Conservation (phyloP, 2,329 filamentous ascomycete genomes). For the Fusarium chuoi region DNA sequence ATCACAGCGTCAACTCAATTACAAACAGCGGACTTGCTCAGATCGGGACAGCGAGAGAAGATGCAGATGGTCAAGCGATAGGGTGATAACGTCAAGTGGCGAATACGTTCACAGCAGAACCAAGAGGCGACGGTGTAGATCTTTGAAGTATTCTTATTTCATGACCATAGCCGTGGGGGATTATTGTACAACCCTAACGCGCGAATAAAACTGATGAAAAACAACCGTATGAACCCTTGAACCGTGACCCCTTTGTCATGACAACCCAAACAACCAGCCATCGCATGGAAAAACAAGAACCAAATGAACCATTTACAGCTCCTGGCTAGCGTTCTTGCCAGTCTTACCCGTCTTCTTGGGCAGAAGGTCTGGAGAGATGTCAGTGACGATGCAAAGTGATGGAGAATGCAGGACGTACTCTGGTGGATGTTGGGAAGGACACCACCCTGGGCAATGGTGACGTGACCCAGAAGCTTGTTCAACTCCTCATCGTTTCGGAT, state of each 20-base stretch:
- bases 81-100: too few species aligned
- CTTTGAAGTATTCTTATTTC: conserved; percentile 68
- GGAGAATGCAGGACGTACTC: conserved; percentile 69
- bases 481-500: conserved; percentile 99
- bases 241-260: conserved; percentile 86
- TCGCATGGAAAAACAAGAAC: conserved; percentile 64
- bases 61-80: too few species aligned
- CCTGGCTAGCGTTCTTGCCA: conserved; percentile 92
- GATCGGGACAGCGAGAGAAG: too few species aligned
- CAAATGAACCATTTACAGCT: conserved; percentile 75
- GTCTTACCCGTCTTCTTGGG: conserved; percentile 99
- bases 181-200: conserved; percentile 79
- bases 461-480: conserved; percentile 97
- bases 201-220: conserved; percentile 58
- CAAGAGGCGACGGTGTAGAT: conserved; percentile 30
- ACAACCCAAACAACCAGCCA: conserved; percentile 76
- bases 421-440: conserved; percentile 97
- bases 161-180: conserved; percentile 73
- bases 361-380: conserved; percentile 78
- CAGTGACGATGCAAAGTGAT: conserved; percentile 45
- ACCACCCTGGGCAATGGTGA: conserved; percentile 97
- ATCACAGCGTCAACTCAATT: neutral
- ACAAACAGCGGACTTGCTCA: neutral
- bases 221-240: conserved; percentile 75
- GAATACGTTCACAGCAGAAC: neutral